Percentiles rank a stretch among this genome's conserved stretches.
Evolutionary conservation across 2,329 filamentous ascomycete genomes (phyloP).

Genomic region (Scolecobasidium constrictum): DNA sequence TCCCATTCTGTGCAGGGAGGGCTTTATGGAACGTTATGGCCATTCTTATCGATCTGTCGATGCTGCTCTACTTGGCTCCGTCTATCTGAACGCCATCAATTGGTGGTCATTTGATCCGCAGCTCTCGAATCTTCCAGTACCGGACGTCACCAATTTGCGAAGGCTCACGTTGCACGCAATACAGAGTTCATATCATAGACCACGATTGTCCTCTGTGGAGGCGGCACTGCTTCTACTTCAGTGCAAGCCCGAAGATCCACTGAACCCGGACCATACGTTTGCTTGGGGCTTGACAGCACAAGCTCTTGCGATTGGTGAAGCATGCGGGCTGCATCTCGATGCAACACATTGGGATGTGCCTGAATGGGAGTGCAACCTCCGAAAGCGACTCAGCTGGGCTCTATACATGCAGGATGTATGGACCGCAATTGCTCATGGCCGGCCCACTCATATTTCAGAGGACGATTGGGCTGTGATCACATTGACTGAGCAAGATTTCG

Average conservation of each 20-base stretch:
- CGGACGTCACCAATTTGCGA: constrained; percentile 65
- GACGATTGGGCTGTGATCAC: constrained; percentile 67
- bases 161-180: constrained; percentile 62
- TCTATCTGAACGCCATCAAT: constrained; percentile 77
- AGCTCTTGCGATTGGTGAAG: constrained; percentile 74
- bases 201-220: constrained; percentile 72
- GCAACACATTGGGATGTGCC: constrained; percentile 82
- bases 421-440: constrained; percentile 74
- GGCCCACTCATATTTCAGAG: constrained; percentile 64
- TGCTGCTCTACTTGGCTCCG: constrained; percentile 63
- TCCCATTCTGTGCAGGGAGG: constrained; percentile 70
- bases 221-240: constrained; percentile 69
- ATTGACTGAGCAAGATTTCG: constrained; percentile 58
- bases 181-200: constrained; percentile 65
- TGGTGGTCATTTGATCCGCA: constrained; percentile 72
- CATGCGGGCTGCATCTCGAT: constrained; percentile 80
- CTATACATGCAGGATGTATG: constrained; percentile 92
- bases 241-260: constrained; percentile 59
- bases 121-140: constrained; percentile 52
- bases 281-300: constrained; percentile 82
- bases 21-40: constrained; percentile 70
- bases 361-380: constrained; percentile 71
- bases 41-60: constrained; percentile 59
- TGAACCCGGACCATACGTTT: too few relatives aligned
- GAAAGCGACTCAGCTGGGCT: constrained; percentile 81